These are phyloP conservation scores for Neobulgaria alba DNA, from an alignment of 2,329 filamentous ascomycete genomes.

Conservation along the genomic window DNA sequence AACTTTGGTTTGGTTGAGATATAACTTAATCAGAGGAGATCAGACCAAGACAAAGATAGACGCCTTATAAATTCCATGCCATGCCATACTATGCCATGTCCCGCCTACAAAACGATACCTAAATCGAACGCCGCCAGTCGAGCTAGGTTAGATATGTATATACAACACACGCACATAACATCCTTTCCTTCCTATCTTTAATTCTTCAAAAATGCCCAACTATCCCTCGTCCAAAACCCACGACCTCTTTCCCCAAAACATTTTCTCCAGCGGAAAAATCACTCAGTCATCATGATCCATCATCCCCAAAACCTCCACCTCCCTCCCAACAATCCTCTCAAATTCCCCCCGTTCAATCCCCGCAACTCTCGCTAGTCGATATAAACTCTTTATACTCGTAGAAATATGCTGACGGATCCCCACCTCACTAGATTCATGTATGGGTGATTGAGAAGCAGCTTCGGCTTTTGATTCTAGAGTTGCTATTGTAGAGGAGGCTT, in stretches of 20 bases:
- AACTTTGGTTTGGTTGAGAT: too few species aligned
- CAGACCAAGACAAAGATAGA: too few species aligned
- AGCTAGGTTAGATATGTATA: too few species aligned
- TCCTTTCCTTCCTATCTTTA: not conserved
- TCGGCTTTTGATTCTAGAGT: constrained; percentile 37
- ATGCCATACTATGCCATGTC: too few species aligned
- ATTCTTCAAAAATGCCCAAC: not conserved
- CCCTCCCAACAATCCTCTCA: constrained; percentile 59
- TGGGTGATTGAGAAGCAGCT: constrained; percentile 40
- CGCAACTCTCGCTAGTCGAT: constrained; percentile 57
- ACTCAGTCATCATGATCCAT: too few species aligned
- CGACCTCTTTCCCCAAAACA: too few species aligned
- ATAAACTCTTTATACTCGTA: constrained; percentile 69
- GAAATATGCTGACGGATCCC: constrained; percentile 73
- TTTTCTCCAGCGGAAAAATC: too few species aligned
- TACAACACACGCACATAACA: too few species aligned
- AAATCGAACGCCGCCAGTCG: too few species aligned
- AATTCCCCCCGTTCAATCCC: constrained; percentile 72
- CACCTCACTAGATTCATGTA: constrained; percentile 52
- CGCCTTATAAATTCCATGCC: too few species aligned
- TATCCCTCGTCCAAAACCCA: not conserved
- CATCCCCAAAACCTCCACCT: constrained; percentile 61
- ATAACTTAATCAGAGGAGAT: too few species aligned
- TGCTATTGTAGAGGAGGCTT: constrained; percentile 50
- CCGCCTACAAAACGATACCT: too few species aligned